Conservation (phyloP, 108 stramenopile species). For the Skeletonema grethae region DNA sequence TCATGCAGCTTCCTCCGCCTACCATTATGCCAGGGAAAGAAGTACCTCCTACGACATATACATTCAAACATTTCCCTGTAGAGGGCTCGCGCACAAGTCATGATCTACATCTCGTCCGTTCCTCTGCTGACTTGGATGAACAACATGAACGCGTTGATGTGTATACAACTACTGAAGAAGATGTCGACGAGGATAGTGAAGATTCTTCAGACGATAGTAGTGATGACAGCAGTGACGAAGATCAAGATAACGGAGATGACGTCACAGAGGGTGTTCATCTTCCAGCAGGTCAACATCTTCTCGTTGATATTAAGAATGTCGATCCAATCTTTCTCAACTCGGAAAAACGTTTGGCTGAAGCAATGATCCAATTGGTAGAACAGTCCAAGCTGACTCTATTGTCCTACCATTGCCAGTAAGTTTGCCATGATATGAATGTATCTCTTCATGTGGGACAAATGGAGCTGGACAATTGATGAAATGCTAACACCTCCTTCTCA, state of each 20-base stretch:
- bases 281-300: slow-evolving; percentile 72
- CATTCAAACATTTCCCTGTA: slow-evolving; percentile 57
- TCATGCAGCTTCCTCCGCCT: slow-evolving; percentile 36
- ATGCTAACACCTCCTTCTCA: slow-evolving; percentile 26
- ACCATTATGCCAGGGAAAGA: not conserved
- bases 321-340: slow-evolving; percentile 65
- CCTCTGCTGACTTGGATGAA: slow-evolving; percentile 1
- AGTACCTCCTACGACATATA: slow-evolving; percentile 55
- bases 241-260: not conserved
- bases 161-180: not conserved
- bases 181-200: no score
- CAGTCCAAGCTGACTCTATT: slow-evolving; percentile 13
- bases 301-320: slow-evolving; percentile 71
- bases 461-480: not conserved
- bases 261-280: slow-evolving; percentile 45
- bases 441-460: no score
- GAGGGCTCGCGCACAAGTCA: slow-evolving; percentile 11
- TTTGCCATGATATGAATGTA: not conserved
- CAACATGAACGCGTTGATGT: not conserved
- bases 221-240: not conserved
- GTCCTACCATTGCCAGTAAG: slow-evolving; percentile 24
- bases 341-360: slow-evolving; percentile 55
- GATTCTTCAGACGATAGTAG: not conserved
- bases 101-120: slow-evolving; percentile 4
- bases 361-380: slow-evolving; percentile 58